Base-by-base conservation (phyloP, 306 rosid genomes). In the Dryas octopetala region DNA sequence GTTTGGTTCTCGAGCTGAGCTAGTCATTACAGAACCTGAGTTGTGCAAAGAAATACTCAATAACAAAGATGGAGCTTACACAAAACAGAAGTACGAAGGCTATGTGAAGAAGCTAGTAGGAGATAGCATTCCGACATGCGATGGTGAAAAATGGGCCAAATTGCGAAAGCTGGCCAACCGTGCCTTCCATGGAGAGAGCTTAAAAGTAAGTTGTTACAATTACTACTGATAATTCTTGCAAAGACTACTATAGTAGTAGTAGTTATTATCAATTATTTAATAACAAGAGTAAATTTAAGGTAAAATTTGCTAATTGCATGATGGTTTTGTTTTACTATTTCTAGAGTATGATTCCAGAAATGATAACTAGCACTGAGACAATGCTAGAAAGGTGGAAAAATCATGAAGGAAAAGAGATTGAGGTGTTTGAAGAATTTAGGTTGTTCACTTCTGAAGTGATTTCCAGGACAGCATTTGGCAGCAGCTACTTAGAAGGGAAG, bases 141-240 rank as follows among this genome's bases (percentile, higher is more conserved):
- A 81, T 15, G 83, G 85, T 38, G 83, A 81, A 73, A 78, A 76
- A 61, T 84, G 88, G 85, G 70, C 28, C 0, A 77, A 78, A 52
- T 15, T 79, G 49, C 5, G 83, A 9, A 84, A 84, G 70, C 74
- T 84, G 16, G 78, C 78, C 14, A 74, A 74, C 19, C 70, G 41
- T 59, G 80, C 85, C 49, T 81, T 84, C 55, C 81, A 81, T 74
- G 85, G 73, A 7, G 88, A 81, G 40, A 81, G 61, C 65, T 76
- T 84, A 28, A 77, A 65, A 10, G 85, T 84, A 68, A 54, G 74
- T 14, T 46, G 13, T 5, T 41, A 12, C n/a, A 12, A 6, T 8
- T 14, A 9, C 11, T 23, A 7, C 5, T 48, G 23, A 5, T 13
- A 19, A 58, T 54, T 58, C 9, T 28, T 8, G 14, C 9, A 46